Base-by-base conservation (phyloP, 2,329 filamentous ascomycete species). In the Cryphonectria carpinicola region DNA sequence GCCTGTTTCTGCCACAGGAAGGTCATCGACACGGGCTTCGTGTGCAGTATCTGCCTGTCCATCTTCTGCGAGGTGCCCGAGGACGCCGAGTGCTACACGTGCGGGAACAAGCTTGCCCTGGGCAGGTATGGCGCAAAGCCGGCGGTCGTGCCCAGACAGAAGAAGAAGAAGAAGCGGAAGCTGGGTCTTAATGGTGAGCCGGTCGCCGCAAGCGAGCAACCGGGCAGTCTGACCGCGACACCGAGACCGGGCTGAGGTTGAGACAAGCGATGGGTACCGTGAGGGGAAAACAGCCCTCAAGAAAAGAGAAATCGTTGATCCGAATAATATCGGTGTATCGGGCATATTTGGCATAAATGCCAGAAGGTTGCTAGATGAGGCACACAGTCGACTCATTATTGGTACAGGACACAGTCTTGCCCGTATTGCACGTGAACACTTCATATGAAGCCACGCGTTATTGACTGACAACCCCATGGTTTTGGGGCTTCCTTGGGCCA, bases 1-100 rank as follows among this genome's bases (percentile, higher is more conserved):
- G 96, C 96, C 4, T 99, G 96, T 79, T 99, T 99, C 83, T 99
- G 96, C 79, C 96, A 99, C 82, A 88, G 95, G 66, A 89, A 89
- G 49, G 94, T 98, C 28, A 92, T 99, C 60, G 94, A 98, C 81
- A 89, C 95, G 1, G 96, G 95, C 11, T 99, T 93, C 79, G 95
- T 99, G 52, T 99, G 96, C 84, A 97, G 93, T 72, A 94, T 99
- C 75, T 99, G 96, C 78, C 84, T 99, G 61, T 97, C 93, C 80
- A 99, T 97, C 76, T 97, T 97, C 79, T 97, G 94, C 82, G 85
- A 88, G 76, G 80, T 86, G 1, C 88, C 87, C 1, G 80, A 81
- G 3, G 87, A 88, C 66, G 89, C 88, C 2, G 88, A 91, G 74
- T 97, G 94, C 79, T 83, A 96, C 73, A 97, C 94, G 0, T 97